A percentile compares a stretch with the other conserved stretches of the same genome.
phyloP scores from a whole-genome alignment of 2,329 filamentous ascomycete species.

The Ophiostoma tasmaniense region DNA sequence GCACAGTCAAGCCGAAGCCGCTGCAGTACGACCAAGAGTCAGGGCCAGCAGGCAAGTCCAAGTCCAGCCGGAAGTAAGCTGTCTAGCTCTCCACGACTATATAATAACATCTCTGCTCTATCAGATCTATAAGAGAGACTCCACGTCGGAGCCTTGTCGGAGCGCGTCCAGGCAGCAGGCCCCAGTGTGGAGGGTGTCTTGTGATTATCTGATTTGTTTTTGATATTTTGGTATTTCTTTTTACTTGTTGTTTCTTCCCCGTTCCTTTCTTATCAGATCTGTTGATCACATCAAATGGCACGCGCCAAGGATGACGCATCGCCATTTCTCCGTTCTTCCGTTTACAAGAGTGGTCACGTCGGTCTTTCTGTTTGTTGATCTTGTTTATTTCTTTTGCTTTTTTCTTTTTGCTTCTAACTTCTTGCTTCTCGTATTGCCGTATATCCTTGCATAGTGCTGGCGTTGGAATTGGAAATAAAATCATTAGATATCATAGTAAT shows the following conservation, averaged over 20 bases:
- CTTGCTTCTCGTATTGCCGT: conserved; percentile 1
- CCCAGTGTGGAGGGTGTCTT: background rate
- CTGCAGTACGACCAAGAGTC: background rate
- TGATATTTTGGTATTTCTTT: background rate
- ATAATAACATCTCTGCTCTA: too few relatives aligned
- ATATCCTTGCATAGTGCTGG: conserved; percentile 15
- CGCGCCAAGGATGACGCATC: background rate
- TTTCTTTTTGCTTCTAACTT: background rate
- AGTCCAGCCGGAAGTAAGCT: background rate
- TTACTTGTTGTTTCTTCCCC: background rate
- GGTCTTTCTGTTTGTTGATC: background rate
- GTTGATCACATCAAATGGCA: background rate
- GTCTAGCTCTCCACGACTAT: too few relatives aligned
- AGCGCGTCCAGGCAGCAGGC: background rate
- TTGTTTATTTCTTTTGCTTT: background rate
- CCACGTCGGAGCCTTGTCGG: background rate
- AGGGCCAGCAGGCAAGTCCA: background rate
- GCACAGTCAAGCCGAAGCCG: background rate
- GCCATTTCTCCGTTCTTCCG: background rate
- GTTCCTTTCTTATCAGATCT: background rate
- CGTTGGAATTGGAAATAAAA: background rate
- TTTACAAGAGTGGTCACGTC: background rate
- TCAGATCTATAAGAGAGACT: too few relatives aligned
- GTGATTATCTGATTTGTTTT: background rate
- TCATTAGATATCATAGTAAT: too few relatives aligned